Base-by-base conservation (phyloP, 2,329 filamentous ascomycete species). In the Chrysosporium queenslandicum region DNA sequence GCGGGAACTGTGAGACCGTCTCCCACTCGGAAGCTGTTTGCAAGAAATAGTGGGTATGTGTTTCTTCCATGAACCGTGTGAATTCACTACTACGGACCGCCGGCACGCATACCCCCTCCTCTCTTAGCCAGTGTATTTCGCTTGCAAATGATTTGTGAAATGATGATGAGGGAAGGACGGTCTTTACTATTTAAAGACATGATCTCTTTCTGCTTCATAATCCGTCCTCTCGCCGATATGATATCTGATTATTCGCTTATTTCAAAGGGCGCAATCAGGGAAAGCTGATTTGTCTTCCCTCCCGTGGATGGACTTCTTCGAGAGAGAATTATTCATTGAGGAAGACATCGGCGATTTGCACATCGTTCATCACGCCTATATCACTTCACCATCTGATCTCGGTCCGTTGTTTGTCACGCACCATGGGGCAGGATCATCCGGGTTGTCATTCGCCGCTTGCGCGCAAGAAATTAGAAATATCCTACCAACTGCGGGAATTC, bases 351-450 rank as follows among this genome's bases (percentile, higher is more conserved):
- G 64, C 34, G 64, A 60, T 18, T 56, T 68, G 34, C 66, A 71
- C 20, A 78, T 87, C 39, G 79, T 75, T 48, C 85, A 90, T 64
- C 92, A 98, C 72, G 86, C 81, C 53, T 97, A 97, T 67, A 75
- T 97, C 40, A 95, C 82, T 18, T 88, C 89, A 0, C 90, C 91
- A 0, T 63, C 66, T 1, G 82, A 77, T 34, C 77, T 78, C 56
- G 87, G 85, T 0, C 89, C 91, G 0, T 74, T 98, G 4, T 90
- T 98, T 68, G 85, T 97, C 55, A 87, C 86, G 70, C 92, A 98
- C 65, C 92, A 98, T 70, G 92, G 92, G 36, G 92, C 87, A 37
- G 92, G 92, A 14, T 94, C 90, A 3, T 95, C 90, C 0, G 94
- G 86, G 5, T 78, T 97, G 54, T 94, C 89, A 2, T 98, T 97